These are phyloP conservation scores for Arctium minus DNA, from an alignment of 129 eudicot genomes.

Conservation along the genomic window DNA sequence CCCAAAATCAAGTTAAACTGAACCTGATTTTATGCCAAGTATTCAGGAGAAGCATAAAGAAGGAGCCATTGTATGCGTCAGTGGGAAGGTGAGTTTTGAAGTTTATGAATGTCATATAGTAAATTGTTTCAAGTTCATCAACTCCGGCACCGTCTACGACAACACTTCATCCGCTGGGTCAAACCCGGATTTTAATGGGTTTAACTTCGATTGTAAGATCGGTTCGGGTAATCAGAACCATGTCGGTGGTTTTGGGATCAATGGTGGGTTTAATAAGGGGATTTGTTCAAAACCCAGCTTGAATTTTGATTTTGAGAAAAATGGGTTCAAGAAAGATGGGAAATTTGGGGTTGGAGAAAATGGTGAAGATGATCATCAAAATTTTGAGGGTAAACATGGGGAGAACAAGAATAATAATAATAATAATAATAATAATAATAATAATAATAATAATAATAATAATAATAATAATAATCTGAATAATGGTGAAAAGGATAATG, in stretches of 20 bases:
- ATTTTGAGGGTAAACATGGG: conserved; percentile 55
- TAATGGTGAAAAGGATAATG: conserved; percentile 19
- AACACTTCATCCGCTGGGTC: not conserved
- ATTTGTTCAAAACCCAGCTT: conserved; percentile 48
- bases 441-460: too few relatives aligned
- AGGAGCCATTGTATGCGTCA: too few relatives aligned
- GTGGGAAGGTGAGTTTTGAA: too few relatives aligned
- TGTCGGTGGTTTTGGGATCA: conserved; percentile 34
- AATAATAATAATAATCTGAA: too few relatives aligned
- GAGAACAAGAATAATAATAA: conserved; percentile 41
- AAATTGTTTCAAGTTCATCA: too few relatives aligned
- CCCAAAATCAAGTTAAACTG: too few relatives aligned
- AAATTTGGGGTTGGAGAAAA: conserved; percentile 28
- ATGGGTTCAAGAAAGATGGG: conserved; percentile 31
- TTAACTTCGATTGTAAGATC: conserved; percentile 57
- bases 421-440: too few relatives aligned
- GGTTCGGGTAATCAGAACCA: conserved; percentile 31
- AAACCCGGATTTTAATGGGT: conserved; percentile 47
- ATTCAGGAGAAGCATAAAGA: too few relatives aligned
- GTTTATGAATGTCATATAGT: too few relatives aligned
- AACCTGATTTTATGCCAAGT: too few relatives aligned
- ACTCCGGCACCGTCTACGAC: conserved; percentile 1
- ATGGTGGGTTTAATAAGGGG: conserved; percentile 93
- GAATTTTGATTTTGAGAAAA: conserved; percentile 34
- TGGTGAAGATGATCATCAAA: conserved; percentile 31